These are phyloP conservation scores for Calonectria multiphialidica DNA, from an alignment of 2,329 filamentous ascomycete genomes.

Conservation along the genomic window DNA sequence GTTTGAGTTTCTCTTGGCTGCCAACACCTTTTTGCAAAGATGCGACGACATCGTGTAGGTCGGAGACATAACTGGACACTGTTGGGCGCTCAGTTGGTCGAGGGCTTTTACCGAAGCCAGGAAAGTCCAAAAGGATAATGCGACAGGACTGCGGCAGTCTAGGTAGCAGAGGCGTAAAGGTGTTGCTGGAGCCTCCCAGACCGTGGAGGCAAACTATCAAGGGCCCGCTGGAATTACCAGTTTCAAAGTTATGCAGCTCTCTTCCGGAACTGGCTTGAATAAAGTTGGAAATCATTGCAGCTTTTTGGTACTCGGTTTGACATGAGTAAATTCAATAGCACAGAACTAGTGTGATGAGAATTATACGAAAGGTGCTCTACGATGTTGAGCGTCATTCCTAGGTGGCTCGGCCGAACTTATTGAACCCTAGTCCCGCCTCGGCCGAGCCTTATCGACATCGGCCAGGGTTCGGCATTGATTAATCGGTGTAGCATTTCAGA, in stretches of 20 bases:
- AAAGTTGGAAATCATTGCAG: neutral
- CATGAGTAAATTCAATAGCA: too few relatives aligned
- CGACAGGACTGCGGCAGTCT: neutral
- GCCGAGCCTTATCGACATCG: too few relatives aligned
- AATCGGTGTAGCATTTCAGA: too few relatives aligned
- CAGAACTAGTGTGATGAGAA: too few relatives aligned
- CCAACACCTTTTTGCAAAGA: neutral
- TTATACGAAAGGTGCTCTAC: too few relatives aligned
- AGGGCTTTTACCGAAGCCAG: neutral
- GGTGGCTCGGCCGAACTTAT: too few relatives aligned
- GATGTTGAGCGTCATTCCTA: too few relatives aligned
- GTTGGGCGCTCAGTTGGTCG: neutral
- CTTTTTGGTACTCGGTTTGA: too few relatives aligned
- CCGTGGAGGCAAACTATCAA: neutral
- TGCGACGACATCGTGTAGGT: slow-evolving; percentile 4
- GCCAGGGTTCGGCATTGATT: too few relatives aligned
- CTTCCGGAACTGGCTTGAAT: neutral
- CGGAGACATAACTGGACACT: neutral
- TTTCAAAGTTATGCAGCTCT: neutral
- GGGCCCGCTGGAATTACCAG: neutral
- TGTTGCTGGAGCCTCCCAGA: neutral
- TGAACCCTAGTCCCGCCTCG: too few relatives aligned
- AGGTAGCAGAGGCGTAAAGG: neutral
- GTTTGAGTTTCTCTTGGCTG: neutral
- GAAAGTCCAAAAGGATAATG: neutral